Conservation (phyloP, 805 yeast genomes). For the Teunomyces barrocoloradensis region DNA sequence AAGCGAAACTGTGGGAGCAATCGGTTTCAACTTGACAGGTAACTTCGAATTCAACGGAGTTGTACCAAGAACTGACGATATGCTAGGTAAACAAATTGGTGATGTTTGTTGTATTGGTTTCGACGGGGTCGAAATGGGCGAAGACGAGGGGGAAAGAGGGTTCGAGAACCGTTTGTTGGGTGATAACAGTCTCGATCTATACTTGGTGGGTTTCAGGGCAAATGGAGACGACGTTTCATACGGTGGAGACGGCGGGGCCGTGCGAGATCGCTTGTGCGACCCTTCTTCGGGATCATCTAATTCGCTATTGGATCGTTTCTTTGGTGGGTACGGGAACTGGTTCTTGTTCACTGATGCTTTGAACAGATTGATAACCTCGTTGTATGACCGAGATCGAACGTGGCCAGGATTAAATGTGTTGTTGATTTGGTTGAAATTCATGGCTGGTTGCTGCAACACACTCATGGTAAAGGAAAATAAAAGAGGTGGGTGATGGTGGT, state of each 20-base stretch:
- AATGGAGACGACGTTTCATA: constrained; percentile 6
- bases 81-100: constrained; percentile 29
- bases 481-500: neutral
- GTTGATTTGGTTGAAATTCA: constrained; percentile 29
- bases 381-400: constrained; percentile 33
- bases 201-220: constrained; percentile 8
- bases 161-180: constrained; percentile 13
- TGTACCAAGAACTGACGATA: constrained; percentile 29
- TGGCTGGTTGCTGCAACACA: constrained; percentile 25
- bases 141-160: constrained; percentile 20
- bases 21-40: constrained; percentile 26
- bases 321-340: constrained; percentile 9
- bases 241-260: constrained; percentile 43
- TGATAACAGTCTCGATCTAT: constrained; percentile 13
- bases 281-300: constrained; percentile 7
- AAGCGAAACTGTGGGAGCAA: constrained; percentile 41
- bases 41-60: constrained; percentile 17
- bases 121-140: constrained; percentile 16
- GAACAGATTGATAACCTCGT: constrained; percentile 29
- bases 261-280: constrained; percentile 36
- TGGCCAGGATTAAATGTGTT: constrained; percentile 29
- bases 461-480: constrained; percentile 20
- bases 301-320: constrained; percentile 31
- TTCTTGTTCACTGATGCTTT: constrained; percentile 13
- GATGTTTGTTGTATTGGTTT: constrained; percentile 4